phyloP scores from a whole-genome alignment of 75 land plant species.

The Pinus albicaulis region DNA sequence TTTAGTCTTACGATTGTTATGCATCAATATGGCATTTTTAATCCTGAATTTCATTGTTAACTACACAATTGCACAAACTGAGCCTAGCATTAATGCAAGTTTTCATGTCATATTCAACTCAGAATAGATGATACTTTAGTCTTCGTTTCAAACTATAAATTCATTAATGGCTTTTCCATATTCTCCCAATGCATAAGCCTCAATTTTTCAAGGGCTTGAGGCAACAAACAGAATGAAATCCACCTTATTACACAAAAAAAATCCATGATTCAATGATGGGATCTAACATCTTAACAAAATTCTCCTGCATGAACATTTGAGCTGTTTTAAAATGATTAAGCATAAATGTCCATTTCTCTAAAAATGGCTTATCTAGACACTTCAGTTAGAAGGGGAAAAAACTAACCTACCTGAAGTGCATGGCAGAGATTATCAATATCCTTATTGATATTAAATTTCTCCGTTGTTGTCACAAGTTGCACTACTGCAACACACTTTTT shows the following conservation, averaged over 20 bases:
- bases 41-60: too few species aligned
- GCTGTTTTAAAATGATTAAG: too few species aligned
- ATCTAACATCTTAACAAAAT: background rate
- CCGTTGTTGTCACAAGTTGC: conserved; percentile 63
- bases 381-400: too few species aligned
- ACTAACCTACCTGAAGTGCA: too few species aligned
- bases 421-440: too few species aligned
- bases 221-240: background rate
- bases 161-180: background rate
- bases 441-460: conserved; percentile 56
- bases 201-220: background rate
- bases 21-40: too few species aligned
- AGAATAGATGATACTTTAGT: background rate
- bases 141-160: background rate
- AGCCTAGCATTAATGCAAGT: background rate
- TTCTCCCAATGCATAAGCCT: background rate
- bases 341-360: too few species aligned
- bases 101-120: background rate
- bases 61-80: background rate
- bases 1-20: too few species aligned
- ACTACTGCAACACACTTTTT: conserved; percentile 72
- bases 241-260: background rate
- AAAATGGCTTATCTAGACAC: too few species aligned
- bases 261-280: background rate
- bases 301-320: too few species aligned